Evolutionary conservation across 2,329 filamentous ascomycete species (phyloP).

Genomic region (Monilinia laxa): DNA sequence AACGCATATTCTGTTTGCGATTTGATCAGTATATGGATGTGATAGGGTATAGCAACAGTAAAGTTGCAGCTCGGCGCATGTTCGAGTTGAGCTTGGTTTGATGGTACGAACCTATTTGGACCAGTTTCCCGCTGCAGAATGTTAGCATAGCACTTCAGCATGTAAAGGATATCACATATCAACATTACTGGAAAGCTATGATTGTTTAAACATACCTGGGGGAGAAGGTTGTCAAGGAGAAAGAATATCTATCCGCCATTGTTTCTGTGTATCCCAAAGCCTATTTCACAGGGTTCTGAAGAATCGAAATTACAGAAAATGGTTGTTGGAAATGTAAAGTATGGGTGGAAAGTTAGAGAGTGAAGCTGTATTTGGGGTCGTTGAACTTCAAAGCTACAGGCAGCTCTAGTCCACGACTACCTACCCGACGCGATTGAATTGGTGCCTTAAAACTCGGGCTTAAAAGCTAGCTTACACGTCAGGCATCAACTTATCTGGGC

Average conservation of each 20-base stretch:
- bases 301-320: constrained; percentile 10
- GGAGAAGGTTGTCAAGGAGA: constrained; percentile 99
- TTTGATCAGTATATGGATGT: constrained; percentile 28
- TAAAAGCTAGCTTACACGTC: background rate
- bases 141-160: constrained; percentile 30
- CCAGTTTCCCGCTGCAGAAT: constrained; percentile 82
- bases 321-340: constrained; percentile 20
- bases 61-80: constrained; percentile 22
- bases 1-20: constrained; percentile 82
- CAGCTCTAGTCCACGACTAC: constrained; percentile 27
- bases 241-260: constrained; percentile 99
- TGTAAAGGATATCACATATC: constrained; percentile 24
- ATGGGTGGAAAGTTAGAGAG: constrained; percentile 17
- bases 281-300: constrained; percentile 15
- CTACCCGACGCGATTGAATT: constrained; percentile 27
- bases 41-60: constrained; percentile 25
- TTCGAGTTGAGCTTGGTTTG: constrained; percentile 12
- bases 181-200: constrained; percentile 28
- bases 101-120: constrained; percentile 78
- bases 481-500: constrained; percentile 9
- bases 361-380: constrained; percentile 29
- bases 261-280: constrained; percentile 37
- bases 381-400: constrained; percentile 27
- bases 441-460: constrained; percentile 16
- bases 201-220: constrained; percentile 71